Evolutionary conservation across 495 filamentous ascomycete species (phyloP).

Genomic region (Bathelium albidoporum): DNA sequence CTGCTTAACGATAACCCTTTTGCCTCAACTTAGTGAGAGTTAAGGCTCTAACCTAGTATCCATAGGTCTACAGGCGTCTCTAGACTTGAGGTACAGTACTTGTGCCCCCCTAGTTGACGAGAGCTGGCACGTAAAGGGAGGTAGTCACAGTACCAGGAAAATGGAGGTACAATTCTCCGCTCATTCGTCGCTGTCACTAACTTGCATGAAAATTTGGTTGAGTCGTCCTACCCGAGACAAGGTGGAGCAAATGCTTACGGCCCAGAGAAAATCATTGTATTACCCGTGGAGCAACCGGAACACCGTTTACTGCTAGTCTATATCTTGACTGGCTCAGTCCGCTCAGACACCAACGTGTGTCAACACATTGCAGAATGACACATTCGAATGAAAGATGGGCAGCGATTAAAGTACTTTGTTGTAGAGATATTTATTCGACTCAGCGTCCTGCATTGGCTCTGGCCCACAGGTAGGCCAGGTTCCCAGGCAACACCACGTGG

Average conservation of each 20-base stretch:
- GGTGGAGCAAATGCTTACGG: neutral
- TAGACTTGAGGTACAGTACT: too few species aligned
- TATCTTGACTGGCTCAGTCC: neutral
- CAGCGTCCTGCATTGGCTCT: constrained; percentile 5
- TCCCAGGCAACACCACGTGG: constrained; percentile 5
- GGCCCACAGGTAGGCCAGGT: constrained; percentile 3
- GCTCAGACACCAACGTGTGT: neutral
- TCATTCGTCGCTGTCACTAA: neutral
- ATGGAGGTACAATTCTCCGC: neutral
- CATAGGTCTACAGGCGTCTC: too few species aligned
- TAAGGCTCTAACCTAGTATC: too few species aligned
- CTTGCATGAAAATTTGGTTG: neutral
- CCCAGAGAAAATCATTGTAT: neutral
- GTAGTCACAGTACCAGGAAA: neutral
- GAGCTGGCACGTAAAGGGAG: neutral
- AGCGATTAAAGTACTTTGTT: neutral
- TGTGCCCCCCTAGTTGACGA: too few species aligned
- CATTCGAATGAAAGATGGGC: neutral
- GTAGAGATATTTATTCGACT: neutral
- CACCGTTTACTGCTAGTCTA: neutral
- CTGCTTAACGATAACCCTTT: too few species aligned
- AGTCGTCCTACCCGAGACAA: neutral
- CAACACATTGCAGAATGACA: neutral
- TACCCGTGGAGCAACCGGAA: neutral
- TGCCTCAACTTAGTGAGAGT: too few species aligned